These are phyloP conservation scores for Chytriomyces hyalinus DNA, from an alignment of 192 early-diverging fungal species.

Conservation along the genomic window DNA sequence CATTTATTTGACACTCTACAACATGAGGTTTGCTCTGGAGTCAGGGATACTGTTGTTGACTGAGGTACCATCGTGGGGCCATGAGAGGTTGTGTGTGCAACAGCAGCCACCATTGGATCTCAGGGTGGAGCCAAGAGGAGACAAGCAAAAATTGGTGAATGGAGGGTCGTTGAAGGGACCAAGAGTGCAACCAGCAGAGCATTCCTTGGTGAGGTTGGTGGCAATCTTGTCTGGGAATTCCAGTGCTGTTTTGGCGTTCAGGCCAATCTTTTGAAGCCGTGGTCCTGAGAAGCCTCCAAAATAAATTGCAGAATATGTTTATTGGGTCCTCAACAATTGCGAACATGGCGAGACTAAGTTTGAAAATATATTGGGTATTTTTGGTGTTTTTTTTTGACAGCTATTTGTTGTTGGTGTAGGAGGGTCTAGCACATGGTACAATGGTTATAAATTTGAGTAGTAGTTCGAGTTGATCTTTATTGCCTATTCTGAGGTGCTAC, in stretches of 20 bases:
- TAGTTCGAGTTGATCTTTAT: no score
- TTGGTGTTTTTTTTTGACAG: no score
- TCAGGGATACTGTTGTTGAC: conserved; percentile 9
- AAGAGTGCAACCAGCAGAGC: not conserved
- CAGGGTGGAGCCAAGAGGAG: conserved; percentile 2
- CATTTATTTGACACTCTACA: no score
- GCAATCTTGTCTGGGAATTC: not conserved
- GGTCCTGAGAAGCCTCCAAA: conserved; percentile 4
- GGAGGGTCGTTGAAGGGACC: conserved; percentile 8
- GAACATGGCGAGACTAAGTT: no score
- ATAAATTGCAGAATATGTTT: no score
- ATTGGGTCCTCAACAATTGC: no score
- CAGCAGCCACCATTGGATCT: not conserved
- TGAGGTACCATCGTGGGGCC: conserved; percentile 5
- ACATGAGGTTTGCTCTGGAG: not conserved
- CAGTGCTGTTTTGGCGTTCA: not conserved
- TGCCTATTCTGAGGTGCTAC: no score
- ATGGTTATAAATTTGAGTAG: no score
- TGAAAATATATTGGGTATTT: no score
- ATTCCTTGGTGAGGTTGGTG: not conserved
- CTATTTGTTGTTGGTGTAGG: no score
- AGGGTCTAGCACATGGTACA: no score
- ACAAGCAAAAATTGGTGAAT: not conserved
- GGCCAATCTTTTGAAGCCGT: not conserved
- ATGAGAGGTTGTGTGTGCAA: conserved; percentile 7